A percentile compares a stretch with the other conserved stretches of the same genome.
These are phyloP conservation scores for Avena eriantha DNA, from an alignment of 176 grass and related monocot species.

Conservation along the genomic window DNA sequence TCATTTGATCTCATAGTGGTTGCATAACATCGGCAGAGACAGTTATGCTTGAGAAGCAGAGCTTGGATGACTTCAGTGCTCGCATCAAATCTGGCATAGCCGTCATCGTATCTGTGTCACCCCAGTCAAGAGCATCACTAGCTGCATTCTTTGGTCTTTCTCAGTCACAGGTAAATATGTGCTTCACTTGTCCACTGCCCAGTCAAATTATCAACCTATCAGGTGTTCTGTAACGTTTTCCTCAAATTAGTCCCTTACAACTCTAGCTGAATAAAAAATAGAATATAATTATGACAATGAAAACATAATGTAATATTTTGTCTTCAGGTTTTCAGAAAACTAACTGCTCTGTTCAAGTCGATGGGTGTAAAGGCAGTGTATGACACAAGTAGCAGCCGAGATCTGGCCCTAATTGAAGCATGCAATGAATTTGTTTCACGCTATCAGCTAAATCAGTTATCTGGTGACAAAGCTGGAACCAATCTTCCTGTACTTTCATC, in stretches of 20 bases:
- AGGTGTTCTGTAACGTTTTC: background rate
- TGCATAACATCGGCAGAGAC: constrained; percentile 97
- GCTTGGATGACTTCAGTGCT: constrained; percentile 77
- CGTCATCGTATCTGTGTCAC: constrained; percentile 87
- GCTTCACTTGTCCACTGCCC: background rate
- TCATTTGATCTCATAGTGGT: constrained; percentile 68
- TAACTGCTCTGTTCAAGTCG: constrained; percentile 80
- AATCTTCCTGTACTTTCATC: constrained; percentile 87
- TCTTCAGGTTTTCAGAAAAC: constrained; percentile 80
- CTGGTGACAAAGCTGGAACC: constrained; percentile 49
- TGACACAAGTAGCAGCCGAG: constrained; percentile 83
- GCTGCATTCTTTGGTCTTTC: constrained; percentile 85
- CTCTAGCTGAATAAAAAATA: background rate
- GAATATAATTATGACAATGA: background rate
- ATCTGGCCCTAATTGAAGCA: constrained; percentile 85
- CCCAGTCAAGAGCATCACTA: constrained; percentile 96
- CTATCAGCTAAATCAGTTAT: constrained; percentile 54
- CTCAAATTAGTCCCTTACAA: background rate
- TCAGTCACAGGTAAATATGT: constrained; percentile 65
- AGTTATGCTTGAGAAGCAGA: constrained; percentile 99
- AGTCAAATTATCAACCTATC: background rate
- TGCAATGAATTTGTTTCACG: constrained; percentile 97
- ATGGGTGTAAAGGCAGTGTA: constrained; percentile 89
- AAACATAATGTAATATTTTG: constrained; percentile 14
- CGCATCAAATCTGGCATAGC: constrained; percentile 64